A percentile compares a stretch with the other conserved stretches of the same genome.
phyloP scores from a whole-genome alignment of 2,329 filamentous ascomycete genomes.

The Exophiala sp. region DNA sequence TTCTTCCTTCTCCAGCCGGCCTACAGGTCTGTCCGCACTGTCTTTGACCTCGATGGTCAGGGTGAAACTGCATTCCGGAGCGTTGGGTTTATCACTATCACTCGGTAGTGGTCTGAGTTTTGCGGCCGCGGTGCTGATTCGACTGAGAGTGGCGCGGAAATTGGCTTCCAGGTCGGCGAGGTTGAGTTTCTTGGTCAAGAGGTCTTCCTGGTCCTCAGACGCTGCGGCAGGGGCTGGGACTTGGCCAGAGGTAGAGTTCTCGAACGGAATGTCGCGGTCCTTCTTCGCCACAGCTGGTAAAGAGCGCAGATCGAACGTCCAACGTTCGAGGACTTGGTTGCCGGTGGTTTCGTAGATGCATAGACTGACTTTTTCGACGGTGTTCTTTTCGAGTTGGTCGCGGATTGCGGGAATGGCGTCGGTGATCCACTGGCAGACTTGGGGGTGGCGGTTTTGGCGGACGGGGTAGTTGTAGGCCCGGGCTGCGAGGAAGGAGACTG shows the following conservation, averaged over 20 bases:
- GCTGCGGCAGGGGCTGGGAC: constrained; percentile 32
- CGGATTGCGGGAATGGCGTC: constrained; percentile 73
- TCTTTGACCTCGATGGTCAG: constrained; percentile 49
- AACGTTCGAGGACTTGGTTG: constrained; percentile 56
- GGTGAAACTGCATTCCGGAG: constrained; percentile 47
- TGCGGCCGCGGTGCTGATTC: constrained; percentile 40
- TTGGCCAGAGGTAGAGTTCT: constrained; percentile 11
- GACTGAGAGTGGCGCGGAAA: constrained; percentile 46
- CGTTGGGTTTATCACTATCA: constrained; percentile 3
- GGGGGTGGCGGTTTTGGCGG: constrained; percentile 79
- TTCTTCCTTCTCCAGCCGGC: constrained; percentile 44
- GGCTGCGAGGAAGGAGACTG: constrained; percentile 70
- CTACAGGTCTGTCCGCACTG: constrained; percentile 45
- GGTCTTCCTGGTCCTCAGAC: constrained; percentile 39
- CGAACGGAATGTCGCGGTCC: constrained; percentile 52
- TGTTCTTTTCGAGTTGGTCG: constrained; percentile 63
- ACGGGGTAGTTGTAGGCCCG: constrained; percentile 81
- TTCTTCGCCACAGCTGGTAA: constrained; percentile 48
- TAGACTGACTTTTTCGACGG: constrained; percentile 53
- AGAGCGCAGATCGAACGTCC: constrained; percentile 57
- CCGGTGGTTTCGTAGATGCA: constrained; percentile 53
- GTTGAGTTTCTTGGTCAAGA: constrained; percentile 29
- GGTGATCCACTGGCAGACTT: constrained; percentile 79
- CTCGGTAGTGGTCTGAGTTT: constrained; percentile 27
- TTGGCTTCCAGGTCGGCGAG: constrained; percentile 46